Conservation (phyloP, 2,329 filamentous ascomycete genomes). For the Trichophyton simii region DNA sequence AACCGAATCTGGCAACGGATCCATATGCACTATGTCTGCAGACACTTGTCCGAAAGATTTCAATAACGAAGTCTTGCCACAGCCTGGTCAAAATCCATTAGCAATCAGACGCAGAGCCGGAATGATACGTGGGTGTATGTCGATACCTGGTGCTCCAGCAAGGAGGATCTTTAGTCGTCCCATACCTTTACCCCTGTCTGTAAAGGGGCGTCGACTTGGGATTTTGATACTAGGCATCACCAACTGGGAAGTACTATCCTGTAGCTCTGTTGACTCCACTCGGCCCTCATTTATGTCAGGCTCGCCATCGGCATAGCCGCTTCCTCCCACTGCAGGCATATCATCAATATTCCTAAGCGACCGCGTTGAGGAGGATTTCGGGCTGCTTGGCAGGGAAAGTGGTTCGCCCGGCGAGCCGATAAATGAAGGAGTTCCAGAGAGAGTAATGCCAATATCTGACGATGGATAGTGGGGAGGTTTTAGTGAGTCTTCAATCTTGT, state of each 20-base stretch:
- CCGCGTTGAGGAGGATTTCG: conserved; percentile 47
- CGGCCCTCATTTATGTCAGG: conserved; percentile 44
- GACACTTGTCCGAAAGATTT: conserved; percentile 76
- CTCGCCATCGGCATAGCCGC: conserved; percentile 42
- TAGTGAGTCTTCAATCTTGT: background rate
- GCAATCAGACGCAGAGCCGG: background rate
- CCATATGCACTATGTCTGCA: conserved; percentile 87
- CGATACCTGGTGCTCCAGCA: conserved; percentile 60
- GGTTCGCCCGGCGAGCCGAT: conserved; percentile 36
- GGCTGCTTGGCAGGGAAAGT: conserved; percentile 45
- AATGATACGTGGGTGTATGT: background rate
- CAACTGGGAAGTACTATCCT: conserved; percentile 51
- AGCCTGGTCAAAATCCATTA: conserved; percentile 38
- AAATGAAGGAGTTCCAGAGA: conserved; percentile 37
- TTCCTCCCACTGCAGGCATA: conserved; percentile 43
- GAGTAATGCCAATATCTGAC: conserved; percentile 10
- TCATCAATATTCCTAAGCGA: conserved; percentile 49
- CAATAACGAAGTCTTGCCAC: conserved; percentile 82
- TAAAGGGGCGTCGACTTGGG: conserved; percentile 80
- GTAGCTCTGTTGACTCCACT: conserved; percentile 19
- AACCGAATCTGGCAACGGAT: conserved; percentile 39
- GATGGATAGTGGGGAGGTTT: background rate
- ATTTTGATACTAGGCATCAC: conserved; percentile 95
- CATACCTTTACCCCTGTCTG: conserved; percentile 67
- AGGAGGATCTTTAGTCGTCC: conserved; percentile 83